Percentiles rank a stretch among this genome's conserved stretches.
Evolutionary conservation across 2,329 filamentous ascomycete species (phyloP).

Genomic region (Clarireedia homoeocarpa): DNA sequence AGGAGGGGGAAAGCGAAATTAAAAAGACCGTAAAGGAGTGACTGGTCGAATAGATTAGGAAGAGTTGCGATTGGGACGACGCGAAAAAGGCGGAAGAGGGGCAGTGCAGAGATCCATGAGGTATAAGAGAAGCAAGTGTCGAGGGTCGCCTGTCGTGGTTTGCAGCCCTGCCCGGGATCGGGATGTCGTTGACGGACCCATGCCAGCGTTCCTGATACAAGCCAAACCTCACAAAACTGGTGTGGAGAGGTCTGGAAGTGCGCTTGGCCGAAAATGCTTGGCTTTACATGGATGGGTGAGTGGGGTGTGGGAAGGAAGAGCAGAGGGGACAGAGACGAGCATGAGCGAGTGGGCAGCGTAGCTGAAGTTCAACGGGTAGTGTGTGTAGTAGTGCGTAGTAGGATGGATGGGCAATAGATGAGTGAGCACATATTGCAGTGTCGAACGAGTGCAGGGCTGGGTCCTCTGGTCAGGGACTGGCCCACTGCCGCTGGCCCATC

Average conservation of each 20-base stretch:
- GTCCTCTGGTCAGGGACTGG: conserved; percentile 1
- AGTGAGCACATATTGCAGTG: conserved; percentile 10
- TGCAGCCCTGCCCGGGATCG: conserved; percentile 26
- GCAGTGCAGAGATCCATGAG: conserved; percentile 42
- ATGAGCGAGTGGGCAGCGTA: not conserved
- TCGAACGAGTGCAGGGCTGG: conserved; percentile 14
- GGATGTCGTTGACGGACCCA: conserved; percentile 24
- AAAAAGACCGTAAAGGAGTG: conserved; percentile 41
- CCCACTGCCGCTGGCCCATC: conserved; percentile 8
- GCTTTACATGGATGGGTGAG: conserved; percentile 10
- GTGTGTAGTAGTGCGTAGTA: not conserved
- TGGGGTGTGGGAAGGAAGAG: not conserved
- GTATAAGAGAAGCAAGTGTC: conserved; percentile 42
- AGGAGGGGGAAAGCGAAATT: conserved; percentile 37
- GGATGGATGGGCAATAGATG: not conserved
- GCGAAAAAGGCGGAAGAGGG: conserved; percentile 37
- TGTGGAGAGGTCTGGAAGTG: conserved; percentile 25
- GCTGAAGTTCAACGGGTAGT: conserved; percentile 3
- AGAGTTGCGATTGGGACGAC: conserved; percentile 38
- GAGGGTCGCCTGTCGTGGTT: conserved; percentile 29
- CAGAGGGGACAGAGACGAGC: conserved; percentile 2
- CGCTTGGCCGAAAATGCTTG: conserved; percentile 21
- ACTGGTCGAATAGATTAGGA: conserved; percentile 38
- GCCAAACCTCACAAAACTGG: conserved; percentile 26
- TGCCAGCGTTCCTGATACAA: conserved; percentile 29